Evolutionary conservation across 345 rosid genomes (phyloP), one percentile per base, ranked within the genome.

Genomic region (Citrus sp.): DNA sequence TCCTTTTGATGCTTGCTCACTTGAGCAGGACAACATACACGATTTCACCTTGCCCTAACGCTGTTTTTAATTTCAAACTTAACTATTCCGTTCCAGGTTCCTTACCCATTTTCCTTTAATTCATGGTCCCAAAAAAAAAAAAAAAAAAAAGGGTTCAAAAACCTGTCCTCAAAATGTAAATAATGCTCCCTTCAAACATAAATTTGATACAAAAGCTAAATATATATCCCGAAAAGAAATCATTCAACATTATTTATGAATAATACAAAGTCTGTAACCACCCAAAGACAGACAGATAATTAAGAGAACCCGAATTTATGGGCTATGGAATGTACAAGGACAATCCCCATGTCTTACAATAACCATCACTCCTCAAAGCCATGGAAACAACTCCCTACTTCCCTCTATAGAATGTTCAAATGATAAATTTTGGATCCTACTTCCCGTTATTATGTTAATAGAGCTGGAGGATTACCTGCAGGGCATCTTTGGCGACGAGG

Each of bases 401-500:
- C 84, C 62, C 84, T 84, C 87, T 81, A 84, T 75, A 77, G 38
- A 80, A 71, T 76, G 79, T 71, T 82, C 80, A 79, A 82, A 76
- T 13, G 66, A 51, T 67, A 82, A 82, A 81, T 73, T 68, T 46
- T 35, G 75, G 73, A 49, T 68, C 75, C 81, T 77, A 75, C 77
- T 71, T 73, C 79, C 32, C 21, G 7, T 14, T 10, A 64, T 82
- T 85, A 90, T 54, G 92, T 89, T 83, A 92, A 78, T 67, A 93
- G 80, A 42, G 89, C 77, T 2, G 84, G 89, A 74, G 88, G 87
- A 88, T 87, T 91, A 80, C 94, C 94, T 78, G 91, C 87, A 67
- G 97, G 92, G 81, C 97, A 92, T 81, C 99, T 88, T 82, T 92
- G 99, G 82, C 96, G 79, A 77, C 95, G 93, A 77, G 99, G 97